Base-by-base conservation (phyloP, 2,329 filamentous ascomycete genomes). In the Cercospora canescens region DNA sequence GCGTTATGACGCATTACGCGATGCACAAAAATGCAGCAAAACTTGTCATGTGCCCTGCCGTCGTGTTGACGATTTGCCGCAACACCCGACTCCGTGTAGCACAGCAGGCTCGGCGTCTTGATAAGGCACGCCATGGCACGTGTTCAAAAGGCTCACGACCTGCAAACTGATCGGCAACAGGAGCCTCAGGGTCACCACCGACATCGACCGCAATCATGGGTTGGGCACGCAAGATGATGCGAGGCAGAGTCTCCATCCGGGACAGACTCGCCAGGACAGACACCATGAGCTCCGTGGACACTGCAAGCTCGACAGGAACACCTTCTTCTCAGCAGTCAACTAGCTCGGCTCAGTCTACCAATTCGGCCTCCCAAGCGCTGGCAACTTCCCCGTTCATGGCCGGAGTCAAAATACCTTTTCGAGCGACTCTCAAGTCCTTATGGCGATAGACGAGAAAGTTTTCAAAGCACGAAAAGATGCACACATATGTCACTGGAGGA, bases 311-410 rank as follows among this genome's bases (percentile, higher is more conserved):
- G n/a, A 37, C 56, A 6, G 56, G 56, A 37, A 59, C 56, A 1
- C 34, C 56, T 21, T 59, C 56, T 41, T 59, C 56, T 16, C 56
- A 59, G 56, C 35, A 32, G 21, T 59, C 56, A 2, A n/a, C 32
- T 18, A 41, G 34, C 18, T 59, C 56, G 34, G 28, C 52, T 12
- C 32, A 32, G 12, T 59, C 54, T 1, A 24, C 54, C 54, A 56
- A 21, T 32, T 56, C 56, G 24, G 56, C 56, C 18, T 60, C 57
- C 21, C 57, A 60, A 26, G 39, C 57, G 9, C 24, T 60, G 37
- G 57, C 57, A 28, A 45, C 57, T 6, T 60, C 57, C 3, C 57
- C 57, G 9, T 60, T 60, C 37, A 60, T 60, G 57, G 35, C 57
- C n/a, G 57, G 57, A 26, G 34, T 60, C 12, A 60, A 60, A 37